Percentiles rank a stretch among this genome's conserved stretches.
These are phyloP conservation scores for Scenedesmus sp. DNA, from an alignment of 163 green algal genomes.

Conservation along the genomic window DNA sequence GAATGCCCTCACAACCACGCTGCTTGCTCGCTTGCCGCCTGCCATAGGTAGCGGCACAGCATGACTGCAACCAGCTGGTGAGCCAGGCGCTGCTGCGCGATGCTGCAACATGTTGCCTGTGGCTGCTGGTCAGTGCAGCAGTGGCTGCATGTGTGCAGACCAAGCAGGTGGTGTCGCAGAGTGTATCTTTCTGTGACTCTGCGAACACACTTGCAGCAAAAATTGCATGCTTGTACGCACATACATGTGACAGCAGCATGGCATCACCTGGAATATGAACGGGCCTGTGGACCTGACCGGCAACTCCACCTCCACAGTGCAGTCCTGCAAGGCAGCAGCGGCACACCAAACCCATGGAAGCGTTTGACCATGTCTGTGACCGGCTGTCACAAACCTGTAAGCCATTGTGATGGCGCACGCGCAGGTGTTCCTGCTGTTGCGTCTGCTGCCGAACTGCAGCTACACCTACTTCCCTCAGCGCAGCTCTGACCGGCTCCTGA, in stretches of 20 bases:
- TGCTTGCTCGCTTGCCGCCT: too few species aligned
- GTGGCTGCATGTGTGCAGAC: too few species aligned
- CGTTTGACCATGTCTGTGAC: not conserved
- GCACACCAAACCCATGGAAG: not conserved
- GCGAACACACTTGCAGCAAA: too few species aligned
- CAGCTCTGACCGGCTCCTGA: not conserved
- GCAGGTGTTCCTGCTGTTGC: not conserved
- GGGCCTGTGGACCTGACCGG: constrained; percentile 21
- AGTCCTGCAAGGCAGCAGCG: not conserved
- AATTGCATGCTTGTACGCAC: not conserved
- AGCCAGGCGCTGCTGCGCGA: too few species aligned
- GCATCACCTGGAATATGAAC: constrained; percentile 39
- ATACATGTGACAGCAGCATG: not conserved
- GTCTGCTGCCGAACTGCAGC: not conserved
- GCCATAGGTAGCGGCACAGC: too few species aligned
- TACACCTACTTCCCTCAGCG: not conserved
- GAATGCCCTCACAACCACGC: too few species aligned
- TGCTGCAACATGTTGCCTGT: too few species aligned
- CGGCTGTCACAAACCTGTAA: not conserved
- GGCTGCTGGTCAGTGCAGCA: too few species aligned
- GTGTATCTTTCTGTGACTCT: too few species aligned
- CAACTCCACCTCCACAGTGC: constrained; percentile 29
- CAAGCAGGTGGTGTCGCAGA: too few species aligned
- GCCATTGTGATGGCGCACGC: not conserved
- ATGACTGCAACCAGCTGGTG: too few species aligned